Base-by-base conservation (phyloP, 371 early-diverging fungal genomes). In the Apophysomyces ossiformis region DNA sequence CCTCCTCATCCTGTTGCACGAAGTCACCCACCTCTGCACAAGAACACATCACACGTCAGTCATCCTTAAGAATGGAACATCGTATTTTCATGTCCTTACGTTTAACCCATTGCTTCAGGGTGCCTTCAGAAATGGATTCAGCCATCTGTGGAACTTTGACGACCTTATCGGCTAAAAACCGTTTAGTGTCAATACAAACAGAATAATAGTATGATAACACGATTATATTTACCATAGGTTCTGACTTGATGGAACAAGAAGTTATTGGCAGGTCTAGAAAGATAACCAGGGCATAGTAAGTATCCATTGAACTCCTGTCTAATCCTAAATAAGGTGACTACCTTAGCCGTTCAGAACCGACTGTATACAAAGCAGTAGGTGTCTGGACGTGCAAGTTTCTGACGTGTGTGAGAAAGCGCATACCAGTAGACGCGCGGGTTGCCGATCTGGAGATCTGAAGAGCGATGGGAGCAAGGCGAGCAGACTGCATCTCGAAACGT, bases 91-190 rank as follows among this genome's bases (percentile, higher is more conserved):
- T 43, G 9, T 56, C 84, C 89, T 75, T 86, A 96, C 96, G 88
- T 84, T 97, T 99, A 75, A 90, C 90, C 97, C 97, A 98, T 69
- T 92, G 86, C 70, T 95, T 90, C 70, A 99, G 81, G 44, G 96
- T 96, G 64, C 99, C 99, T 81, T 99, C 97, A 46, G 96, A 92
- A 73, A 99, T 97, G 37, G 97, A 96, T 74, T 99, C 99, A 61
- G 96, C 98, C 94, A 99, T 93, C 58, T 91, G 90, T 47, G 99
- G 99, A 36, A 93, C 93, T 83, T 95, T 90, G 80, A 99, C 89
- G 66, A 92, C 86, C 80, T 87, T 89, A 74, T 90, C 88, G 54
- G 89, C 90, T 90, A 54, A n/a, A 54, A 13, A 26, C 32, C 3
- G 3, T 26, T 47, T 26, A 62, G 15, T 11, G 50, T 47, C 13